Evolutionary conservation across 352 stramenopile species (phyloP).

Genomic region (Phytopythium montanum): DNA sequence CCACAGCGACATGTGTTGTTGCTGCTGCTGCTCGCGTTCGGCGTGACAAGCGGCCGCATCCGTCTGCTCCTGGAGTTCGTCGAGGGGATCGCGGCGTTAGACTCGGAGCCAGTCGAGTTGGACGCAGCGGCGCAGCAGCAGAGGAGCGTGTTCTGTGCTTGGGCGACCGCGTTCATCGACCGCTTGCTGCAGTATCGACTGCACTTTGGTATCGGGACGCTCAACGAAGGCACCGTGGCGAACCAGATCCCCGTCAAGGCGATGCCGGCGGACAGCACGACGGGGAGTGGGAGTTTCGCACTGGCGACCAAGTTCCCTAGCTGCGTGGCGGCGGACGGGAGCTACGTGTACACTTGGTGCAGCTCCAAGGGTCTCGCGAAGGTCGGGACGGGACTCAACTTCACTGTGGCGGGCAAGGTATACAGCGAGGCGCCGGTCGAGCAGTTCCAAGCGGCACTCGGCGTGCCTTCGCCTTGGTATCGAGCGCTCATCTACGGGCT

Average conservation of each 20-base stretch:
- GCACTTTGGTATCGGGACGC: constrained; percentile 44
- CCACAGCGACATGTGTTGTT: constrained; percentile 33
- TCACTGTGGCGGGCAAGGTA: constrained; percentile 66
- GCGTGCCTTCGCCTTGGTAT: constrained; percentile 16
- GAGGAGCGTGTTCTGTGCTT: constrained; percentile 23
- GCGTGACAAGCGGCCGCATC: constrained; percentile 49
- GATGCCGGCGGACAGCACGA: constrained; percentile 16
- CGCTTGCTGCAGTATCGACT: constrained; percentile 55
- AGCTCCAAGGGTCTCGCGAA: constrained; percentile 40
- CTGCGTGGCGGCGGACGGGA: constrained; percentile 55
- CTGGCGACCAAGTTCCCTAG: constrained; percentile 13
- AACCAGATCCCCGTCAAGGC: constrained; percentile 51
- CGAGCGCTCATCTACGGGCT: constrained; percentile 33
- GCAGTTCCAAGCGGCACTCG: constrained; percentile 19
- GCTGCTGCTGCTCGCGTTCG: constrained; percentile 48
- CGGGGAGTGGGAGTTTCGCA: neutral
- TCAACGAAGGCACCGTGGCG: constrained; percentile 32
- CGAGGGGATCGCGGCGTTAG: constrained; percentile 15
- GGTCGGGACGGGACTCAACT: constrained; percentile 67
- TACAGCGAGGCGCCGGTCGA: constrained; percentile 32
- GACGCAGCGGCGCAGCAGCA: neutral
- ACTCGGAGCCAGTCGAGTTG: neutral
- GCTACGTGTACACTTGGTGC: constrained; percentile 61
- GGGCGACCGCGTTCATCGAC: constrained; percentile 33
- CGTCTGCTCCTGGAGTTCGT: constrained; percentile 54